phyloP scores from a whole-genome alignment of 1,284 basidiomycete genomes.

The Uromyces viciae-fabae region DNA sequence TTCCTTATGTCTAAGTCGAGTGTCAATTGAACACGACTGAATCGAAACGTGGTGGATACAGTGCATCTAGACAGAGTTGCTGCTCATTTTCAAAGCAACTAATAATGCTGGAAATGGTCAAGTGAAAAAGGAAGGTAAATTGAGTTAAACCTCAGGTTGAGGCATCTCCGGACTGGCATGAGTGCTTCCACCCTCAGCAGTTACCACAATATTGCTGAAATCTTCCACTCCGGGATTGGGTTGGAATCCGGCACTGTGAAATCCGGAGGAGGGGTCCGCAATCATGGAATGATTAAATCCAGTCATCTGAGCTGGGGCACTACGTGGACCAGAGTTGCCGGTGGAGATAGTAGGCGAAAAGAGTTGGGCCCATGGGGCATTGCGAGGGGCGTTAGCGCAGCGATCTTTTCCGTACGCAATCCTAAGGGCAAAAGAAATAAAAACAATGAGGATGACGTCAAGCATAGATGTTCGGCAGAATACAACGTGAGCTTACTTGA shows the following conservation, averaged over 20 bases:
- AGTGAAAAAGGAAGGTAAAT: neutral
- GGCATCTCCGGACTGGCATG: slow-evolving; percentile 37
- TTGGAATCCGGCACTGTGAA: slow-evolving; percentile 25
- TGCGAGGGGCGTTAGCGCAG: slow-evolving; percentile 65
- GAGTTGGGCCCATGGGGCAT: slow-evolving; percentile 45
- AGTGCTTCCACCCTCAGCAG: slow-evolving; percentile 38
- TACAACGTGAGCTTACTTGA: slow-evolving; percentile 58
- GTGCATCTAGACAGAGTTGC: slow-evolving; percentile 10
- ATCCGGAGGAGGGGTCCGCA: slow-evolving; percentile 32
- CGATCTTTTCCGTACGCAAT: slow-evolving; percentile 91
- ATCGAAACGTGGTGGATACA: slow-evolving; percentile 18
- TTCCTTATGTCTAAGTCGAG: neutral
- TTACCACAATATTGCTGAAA: slow-evolving; percentile 43
- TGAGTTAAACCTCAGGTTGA: slow-evolving; percentile 28
- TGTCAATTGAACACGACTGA: neutral
- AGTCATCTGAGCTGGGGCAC: slow-evolving; percentile 45
- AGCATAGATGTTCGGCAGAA: too few species aligned
- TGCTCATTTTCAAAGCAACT: neutral
- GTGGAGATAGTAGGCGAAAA: slow-evolving; percentile 35
- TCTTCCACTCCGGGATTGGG: slow-evolving; percentile 39
- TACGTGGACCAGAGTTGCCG: slow-evolving; percentile 35
- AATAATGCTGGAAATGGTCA: neutral
- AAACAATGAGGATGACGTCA: too few species aligned
- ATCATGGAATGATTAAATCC: slow-evolving; percentile 44
- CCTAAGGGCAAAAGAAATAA: neutral